Evolutionary conservation across 352 stramenopile genomes (phyloP), one percentile per base, ranked within the genome.

Genomic region (Pythium oligandrum): DNA sequence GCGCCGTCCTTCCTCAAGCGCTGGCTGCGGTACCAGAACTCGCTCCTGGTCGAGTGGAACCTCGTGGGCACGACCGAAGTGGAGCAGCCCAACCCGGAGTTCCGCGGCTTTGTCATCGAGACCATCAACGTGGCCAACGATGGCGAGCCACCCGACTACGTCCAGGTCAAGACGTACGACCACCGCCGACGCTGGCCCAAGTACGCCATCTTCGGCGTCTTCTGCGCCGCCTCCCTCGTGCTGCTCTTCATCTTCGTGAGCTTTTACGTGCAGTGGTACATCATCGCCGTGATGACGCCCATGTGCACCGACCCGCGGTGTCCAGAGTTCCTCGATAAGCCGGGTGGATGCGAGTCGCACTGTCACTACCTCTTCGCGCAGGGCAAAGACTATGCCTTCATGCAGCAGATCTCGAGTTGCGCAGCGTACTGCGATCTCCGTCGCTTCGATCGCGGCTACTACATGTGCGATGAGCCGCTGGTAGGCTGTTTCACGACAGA

Each of bases 211-310:
- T 83, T 82, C 54, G 51, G 36, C 11, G 40, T 79, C 43, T 81
- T 86, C 56, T 83, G 70, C 52, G 52, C 73, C 30, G 32, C 75
- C 4, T 80, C 70, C 36, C 69, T 80, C 40, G 50, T 82, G 54
- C 45, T 86, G 42, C 56, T 83, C 40, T 83, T 83, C 55, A 46
- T 76, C 6, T 74, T 86, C 44, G 72, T 86, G 37, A 70, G 70
- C 48, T 42, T 78, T 34, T 86, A 86, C 61, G 71, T 78, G 38
- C 75, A 86, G 57, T 86, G 75, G 75, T 86, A 86, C 60, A 83
- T 86, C 53, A 68, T 86, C 45, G 75, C 75, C 17, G 72, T 86
- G 33, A 86, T 86, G 75, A 86, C 75, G 33, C 75, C 75, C 9
- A 72, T 79, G 63, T 86, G 72, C 55, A 78, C 72, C 11, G 68